phyloP scores from a whole-genome alignment of 179 eudicot species.

The Carnegiea gigantea region DNA sequence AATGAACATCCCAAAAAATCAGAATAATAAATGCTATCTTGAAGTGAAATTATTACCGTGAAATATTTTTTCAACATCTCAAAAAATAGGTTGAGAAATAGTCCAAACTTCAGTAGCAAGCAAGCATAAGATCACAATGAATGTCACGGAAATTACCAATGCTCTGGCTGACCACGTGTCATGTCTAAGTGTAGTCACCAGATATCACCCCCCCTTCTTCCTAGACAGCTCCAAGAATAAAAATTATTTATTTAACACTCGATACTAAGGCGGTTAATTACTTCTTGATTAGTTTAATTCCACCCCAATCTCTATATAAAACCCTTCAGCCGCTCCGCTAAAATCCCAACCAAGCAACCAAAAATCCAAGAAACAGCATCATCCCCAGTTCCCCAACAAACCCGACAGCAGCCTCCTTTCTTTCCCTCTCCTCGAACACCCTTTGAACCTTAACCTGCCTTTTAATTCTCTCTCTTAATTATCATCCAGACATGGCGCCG shows the following conservation, averaged over 20 bases:
- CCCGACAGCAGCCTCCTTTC: background rate
- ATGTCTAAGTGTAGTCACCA: background rate
- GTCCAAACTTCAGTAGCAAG: too few relatives aligned
- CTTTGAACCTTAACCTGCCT: background rate
- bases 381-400: background rate
- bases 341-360: background rate
- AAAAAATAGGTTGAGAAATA: too few relatives aligned
- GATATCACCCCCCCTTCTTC: too few relatives aligned
- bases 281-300: background rate
- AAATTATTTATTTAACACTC: too few relatives aligned
- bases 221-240: too few relatives aligned
- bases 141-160: too few relatives aligned
- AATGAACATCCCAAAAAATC: too few relatives aligned
- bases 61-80: too few relatives aligned
- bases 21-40: too few relatives aligned
- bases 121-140: too few relatives aligned
- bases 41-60: too few relatives aligned
- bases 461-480: background rate
- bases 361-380: background rate
- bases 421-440: too few relatives aligned
- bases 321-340: background rate
- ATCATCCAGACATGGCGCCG: conserved; percentile 26
- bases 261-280: background rate
- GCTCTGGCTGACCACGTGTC: background rate
- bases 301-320: conserved; percentile 14